A percentile compares a stretch with the other conserved stretches of the same genome.
These are phyloP conservation scores for Coemansia sp. DNA, from an alignment of 192 early-diverging fungal genomes.

Conservation along the genomic window DNA sequence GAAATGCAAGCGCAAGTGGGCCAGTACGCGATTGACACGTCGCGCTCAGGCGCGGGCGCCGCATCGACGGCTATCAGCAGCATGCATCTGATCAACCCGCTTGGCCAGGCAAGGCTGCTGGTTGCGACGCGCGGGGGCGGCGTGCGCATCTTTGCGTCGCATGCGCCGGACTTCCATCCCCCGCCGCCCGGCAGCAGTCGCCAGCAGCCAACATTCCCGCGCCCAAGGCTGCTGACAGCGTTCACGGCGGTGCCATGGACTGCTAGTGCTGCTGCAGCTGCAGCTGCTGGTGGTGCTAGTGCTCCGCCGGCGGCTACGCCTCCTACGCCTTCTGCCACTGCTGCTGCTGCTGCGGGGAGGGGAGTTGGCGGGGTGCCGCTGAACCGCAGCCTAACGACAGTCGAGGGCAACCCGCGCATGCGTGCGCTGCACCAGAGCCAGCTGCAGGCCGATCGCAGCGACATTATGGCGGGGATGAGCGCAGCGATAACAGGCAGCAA, in stretches of 20 bases:
- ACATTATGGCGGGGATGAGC: constrained; percentile 1
- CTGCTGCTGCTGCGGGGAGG: too few species aligned
- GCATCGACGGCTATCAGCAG: constrained; percentile 57
- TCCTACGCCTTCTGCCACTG: not conserved
- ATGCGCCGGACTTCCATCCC: constrained; percentile 40
- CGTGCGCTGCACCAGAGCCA: constrained; percentile 14
- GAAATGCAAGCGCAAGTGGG: constrained; percentile 42
- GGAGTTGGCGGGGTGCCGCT: not conserved
- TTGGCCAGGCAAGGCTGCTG: constrained; percentile 79
- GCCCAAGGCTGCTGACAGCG: constrained; percentile 41
- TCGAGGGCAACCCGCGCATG: constrained; percentile 9
- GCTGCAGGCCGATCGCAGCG: not conserved
- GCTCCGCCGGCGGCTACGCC: not conserved
- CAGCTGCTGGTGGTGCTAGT: not conserved
- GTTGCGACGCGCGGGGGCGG: constrained; percentile 49
- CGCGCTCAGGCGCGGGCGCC: not conserved
- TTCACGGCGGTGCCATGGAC: constrained; percentile 48
- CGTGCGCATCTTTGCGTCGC: constrained; percentile 50
- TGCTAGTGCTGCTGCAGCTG: not conserved
- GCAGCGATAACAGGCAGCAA: not conserved
- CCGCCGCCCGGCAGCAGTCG: constrained; percentile 14
- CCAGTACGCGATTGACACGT: constrained; percentile 22
- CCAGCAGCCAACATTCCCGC: constrained; percentile 27
- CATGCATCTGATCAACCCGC: constrained; percentile 88
- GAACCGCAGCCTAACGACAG: not conserved